Evolutionary conservation across 208 protist genomes (phyloP).

Genomic region (Acanthamoeba castellanii): DNA sequence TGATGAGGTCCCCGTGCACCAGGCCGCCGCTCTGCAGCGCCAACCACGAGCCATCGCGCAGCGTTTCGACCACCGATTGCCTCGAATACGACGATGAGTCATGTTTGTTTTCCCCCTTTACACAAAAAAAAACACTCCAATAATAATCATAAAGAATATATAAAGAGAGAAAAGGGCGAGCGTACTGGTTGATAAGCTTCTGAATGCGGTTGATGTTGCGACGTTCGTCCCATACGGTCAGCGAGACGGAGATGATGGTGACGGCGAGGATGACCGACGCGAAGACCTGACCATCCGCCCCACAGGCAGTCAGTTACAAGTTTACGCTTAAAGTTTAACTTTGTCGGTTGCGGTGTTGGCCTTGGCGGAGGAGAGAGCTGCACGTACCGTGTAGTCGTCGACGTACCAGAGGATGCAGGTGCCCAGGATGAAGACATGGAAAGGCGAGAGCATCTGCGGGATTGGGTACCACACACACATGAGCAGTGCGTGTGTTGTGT

Average conservation of each 20-base stretch:
- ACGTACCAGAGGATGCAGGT: conserved; percentile 21
- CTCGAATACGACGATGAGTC: not conserved
- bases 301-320: too few species aligned
- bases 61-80: not conserved
- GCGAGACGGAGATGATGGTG: not conserved
- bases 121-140: too few species aligned
- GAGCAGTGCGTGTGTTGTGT: not conserved
- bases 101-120: too few species aligned
- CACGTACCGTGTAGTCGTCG: not conserved
- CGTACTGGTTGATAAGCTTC: not conserved
- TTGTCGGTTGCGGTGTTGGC: too few species aligned
- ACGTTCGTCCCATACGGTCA: not conserved
- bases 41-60: not conserved
- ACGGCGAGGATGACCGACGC: not conserved
- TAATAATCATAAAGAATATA: not conserved
- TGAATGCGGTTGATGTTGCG: conserved; percentile 4
- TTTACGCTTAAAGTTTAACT: too few species aligned
- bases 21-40: not conserved
- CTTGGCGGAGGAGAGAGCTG: too few species aligned
- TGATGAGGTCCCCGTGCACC: not conserved
- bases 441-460: not conserved
- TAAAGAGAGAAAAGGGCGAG: too few species aligned
- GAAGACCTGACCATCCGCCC: not conserved
- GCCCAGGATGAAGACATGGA: not conserved
- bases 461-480: too few species aligned